These are phyloP conservation scores for Artemisia argyi DNA, from an alignment of 129 eudicot species.

Conservation along the genomic window DNA sequence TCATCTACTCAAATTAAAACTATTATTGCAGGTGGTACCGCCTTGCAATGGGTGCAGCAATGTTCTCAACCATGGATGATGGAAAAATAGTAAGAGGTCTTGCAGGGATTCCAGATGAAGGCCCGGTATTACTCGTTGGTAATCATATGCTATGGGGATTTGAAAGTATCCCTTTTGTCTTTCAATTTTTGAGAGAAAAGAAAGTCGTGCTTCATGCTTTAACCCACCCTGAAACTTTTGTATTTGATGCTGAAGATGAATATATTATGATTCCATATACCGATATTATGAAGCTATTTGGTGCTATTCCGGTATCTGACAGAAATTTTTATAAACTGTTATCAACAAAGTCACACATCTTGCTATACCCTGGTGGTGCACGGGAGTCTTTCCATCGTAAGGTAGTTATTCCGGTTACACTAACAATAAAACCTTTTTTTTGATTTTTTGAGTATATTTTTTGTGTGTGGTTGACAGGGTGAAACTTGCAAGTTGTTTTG, in stretches of 20 bases:
- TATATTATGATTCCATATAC: background rate
- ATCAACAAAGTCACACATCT: background rate
- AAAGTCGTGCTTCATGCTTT: background rate
- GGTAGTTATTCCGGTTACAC: background rate
- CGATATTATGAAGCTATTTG: background rate
- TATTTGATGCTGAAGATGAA: background rate
- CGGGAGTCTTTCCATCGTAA: constrained; percentile 1
- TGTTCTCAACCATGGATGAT: constrained; percentile 51
- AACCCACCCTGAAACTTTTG: background rate
- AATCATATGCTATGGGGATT: background rate
- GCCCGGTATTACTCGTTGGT: background rate
- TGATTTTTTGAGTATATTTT: too few relatives aligned
- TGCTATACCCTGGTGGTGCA: constrained; percentile 14
- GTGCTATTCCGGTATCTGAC: background rate
- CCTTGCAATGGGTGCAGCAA: background rate
- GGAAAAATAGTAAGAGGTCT: constrained; percentile 76
- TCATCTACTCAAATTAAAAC: background rate
- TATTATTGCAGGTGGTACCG: constrained; percentile 5
- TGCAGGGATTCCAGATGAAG: constrained; percentile 32
- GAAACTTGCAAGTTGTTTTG: constrained; percentile 18
- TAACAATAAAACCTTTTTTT: too few relatives aligned
- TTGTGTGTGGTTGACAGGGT: constrained; percentile 1
- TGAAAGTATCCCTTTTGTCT: background rate
- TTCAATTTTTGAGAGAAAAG: constrained; percentile 13
- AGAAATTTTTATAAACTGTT: background rate